Evolutionary conservation across 1,284 basidiomycete species (phyloP), one percentile per base, ranked within the genome.

Genomic region (Sporisorium scitamineum): DNA sequence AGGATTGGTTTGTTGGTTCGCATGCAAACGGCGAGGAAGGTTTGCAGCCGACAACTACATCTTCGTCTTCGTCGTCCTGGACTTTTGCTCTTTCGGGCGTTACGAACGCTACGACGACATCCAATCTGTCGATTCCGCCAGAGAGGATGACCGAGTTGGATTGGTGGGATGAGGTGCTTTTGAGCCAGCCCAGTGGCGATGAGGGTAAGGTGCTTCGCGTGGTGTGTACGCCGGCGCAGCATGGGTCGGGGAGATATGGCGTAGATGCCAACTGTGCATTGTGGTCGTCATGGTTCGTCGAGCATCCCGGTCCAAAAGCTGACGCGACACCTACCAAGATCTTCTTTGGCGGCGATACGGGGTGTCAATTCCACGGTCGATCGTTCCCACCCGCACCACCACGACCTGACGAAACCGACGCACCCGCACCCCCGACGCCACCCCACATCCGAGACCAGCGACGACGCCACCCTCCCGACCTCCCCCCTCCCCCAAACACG

Each of bases 281-380:
- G 1, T 84, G 83, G 83, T 54, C 79, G 26, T 76, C 72, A 22
- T 85, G 82, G 82, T 71, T 70, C 31, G 41, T 85, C 31, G 74
- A 77, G 44, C 76, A 81, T 52, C 54, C 54, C 8, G 52, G 32
- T 2, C 27, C 24, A 0, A 3, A 31, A 7, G 16, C 20, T 22
- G 55, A 53, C 16, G 24, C 24, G 6, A 24, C 27, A 6, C 44
- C 50, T 1, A 63, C 26, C 20, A 62, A 68, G 16, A 60, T 76
- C 27, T 84, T 77, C 64, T 84, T 84, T 27, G 82, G 81, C 20
- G 83, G 83, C 16, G 83, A 84, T 44, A 82, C 83, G 0, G 83
- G 83, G 20, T 84, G 70, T 58, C 80, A 79, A 8, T 78, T 84
- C 50, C 82, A 80, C 47, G 64, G 72, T 20, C 58, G 57, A 1